Evolutionary conservation across 192 early-diverging fungal genomes (phyloP).

Genomic region (Coemansia sp.): DNA sequence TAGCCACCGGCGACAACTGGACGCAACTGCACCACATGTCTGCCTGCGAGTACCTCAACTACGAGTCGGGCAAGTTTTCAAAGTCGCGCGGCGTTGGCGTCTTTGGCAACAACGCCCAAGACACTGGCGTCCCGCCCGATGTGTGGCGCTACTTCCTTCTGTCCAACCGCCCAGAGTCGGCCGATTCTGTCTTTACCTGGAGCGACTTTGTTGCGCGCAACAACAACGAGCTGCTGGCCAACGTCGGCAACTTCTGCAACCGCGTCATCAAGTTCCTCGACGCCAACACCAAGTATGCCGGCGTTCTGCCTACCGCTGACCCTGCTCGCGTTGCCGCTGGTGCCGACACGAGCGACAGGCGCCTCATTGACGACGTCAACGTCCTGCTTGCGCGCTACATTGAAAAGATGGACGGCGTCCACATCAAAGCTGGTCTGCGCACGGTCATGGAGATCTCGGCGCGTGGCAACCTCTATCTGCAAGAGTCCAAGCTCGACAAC

Average conservation of each 20-base stretch:
- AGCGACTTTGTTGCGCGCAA: slow-evolving; percentile 89
- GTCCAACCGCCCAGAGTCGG: slow-evolving; percentile 88
- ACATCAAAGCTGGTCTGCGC: slow-evolving; percentile 80
- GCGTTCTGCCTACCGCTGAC: slow-evolving; percentile 71
- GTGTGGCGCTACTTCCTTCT: slow-evolving; percentile 99
- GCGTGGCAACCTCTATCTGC: slow-evolving; percentile 93
- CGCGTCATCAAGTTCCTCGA: slow-evolving; percentile 92
- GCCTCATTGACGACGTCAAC: slow-evolving; percentile 85
- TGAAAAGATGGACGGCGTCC: slow-evolving; percentile 79
- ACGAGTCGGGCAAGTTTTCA: slow-evolving; percentile 95
- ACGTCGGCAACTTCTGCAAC: slow-evolving; percentile 98
- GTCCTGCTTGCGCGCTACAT: slow-evolving; percentile 75
- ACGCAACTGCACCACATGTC: slow-evolving; percentile 91
- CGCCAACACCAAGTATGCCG: slow-evolving; percentile 81
- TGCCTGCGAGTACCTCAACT: slow-evolving; percentile 97
- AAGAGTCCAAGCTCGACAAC: slow-evolving; percentile 93
- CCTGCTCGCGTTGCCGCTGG: slow-evolving; percentile 47
- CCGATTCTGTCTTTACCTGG: slow-evolving; percentile 94
- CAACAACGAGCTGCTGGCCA: slow-evolving; percentile 94
- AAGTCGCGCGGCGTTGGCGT: slow-evolving; percentile 96
- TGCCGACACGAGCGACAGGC: slow-evolving; percentile 65
- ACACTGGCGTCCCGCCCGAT: slow-evolving; percentile 85
- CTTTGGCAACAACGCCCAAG: slow-evolving; percentile 94
- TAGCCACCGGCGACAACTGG: slow-evolving; percentile 89
- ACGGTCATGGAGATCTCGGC: slow-evolving; percentile 94